Percentiles rank a stretch among this genome's conserved stretches.
phyloP scores from a whole-genome alignment of 352 stramenopile species.

The Phytophthora pluvialis region DNA sequence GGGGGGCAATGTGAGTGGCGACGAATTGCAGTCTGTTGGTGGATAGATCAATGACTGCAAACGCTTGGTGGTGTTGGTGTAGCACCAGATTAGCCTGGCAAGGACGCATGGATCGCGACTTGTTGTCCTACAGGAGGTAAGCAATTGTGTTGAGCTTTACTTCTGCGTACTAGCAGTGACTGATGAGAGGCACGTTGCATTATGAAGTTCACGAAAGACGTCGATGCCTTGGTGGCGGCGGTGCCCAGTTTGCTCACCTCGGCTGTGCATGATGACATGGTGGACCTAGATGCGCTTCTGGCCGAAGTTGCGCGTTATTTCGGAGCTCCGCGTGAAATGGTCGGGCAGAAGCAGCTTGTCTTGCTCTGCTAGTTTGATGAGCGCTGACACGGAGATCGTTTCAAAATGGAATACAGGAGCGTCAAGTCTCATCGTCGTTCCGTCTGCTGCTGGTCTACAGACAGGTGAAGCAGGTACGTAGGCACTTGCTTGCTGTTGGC shows the following conservation, averaged over 20 bases:
- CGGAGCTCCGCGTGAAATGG: constrained; percentile 28
- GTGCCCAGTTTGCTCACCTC: constrained; percentile 26
- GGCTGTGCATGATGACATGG: constrained; percentile 8
- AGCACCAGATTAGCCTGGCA: constrained; percentile 56
- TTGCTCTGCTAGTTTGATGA: not conserved
- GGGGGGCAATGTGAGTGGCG: constrained; percentile 37
- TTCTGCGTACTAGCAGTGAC: not conserved
- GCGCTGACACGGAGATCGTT: constrained; percentile 3
- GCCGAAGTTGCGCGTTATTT: constrained; percentile 42
- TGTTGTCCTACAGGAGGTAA: constrained; percentile 48
- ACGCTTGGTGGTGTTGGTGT: constrained; percentile 2
- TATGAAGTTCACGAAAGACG: constrained; percentile 51
- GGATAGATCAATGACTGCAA: constrained; percentile 2
- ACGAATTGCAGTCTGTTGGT: not conserved
- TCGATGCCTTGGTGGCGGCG: constrained; percentile 25
- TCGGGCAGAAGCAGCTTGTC: constrained; percentile 1
- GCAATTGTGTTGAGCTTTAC: not conserved
- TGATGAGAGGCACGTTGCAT: not conserved
- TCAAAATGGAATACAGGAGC: constrained; percentile 21
- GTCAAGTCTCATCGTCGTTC: constrained; percentile 27
- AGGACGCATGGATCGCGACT: constrained; percentile 27
- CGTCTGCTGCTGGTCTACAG: constrained; percentile 41
- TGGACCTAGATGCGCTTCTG: constrained; percentile 47
- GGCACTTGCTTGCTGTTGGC: not conserved
- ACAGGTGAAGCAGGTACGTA: constrained; percentile 39